Evolutionary conservation across 164 flowering plant species (phyloP), one percentile per base, ranked within the genome.

Genomic region (Amborella trichopoda): DNA sequence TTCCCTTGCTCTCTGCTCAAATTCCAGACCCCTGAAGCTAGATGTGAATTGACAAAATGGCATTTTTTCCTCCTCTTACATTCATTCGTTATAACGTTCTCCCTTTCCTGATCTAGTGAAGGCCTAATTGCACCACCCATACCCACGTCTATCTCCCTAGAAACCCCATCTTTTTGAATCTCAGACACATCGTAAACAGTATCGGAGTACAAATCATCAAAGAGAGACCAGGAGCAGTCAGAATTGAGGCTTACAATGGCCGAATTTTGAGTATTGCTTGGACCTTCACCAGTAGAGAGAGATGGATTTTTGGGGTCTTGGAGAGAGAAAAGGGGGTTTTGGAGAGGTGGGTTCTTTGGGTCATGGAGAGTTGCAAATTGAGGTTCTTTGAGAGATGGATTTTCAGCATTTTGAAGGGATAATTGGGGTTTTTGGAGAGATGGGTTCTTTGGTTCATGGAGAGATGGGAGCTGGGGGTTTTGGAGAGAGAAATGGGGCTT

Each of bases 1-100:
- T 70, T 82, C 23, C 99, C 99, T 21, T 83, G 90, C 40, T 87
- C 99, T 9, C 95, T 52, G 61, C 96, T 76, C 66, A 91, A 50
- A 61, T 78, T 82, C 86, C 99, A 81, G 3, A 51, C 61, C 58
- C 76, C 80, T 4, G 79, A 58, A 3, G 96, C 90, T 54, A 80
- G 65, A 64, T 91, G 99, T 0, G 90, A 56, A 23, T 60, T 46
- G 28, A 66, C 8, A 0, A 72, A 53, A 36, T 77, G 54, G 18
- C 70, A 59, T 2, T 48, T 40, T 56, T 67, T 74, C 60, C 60
- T 64, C 64, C 51, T 72, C 44, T 67, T 70, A 18, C 55, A 20
- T 16, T 28, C 47, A 32, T 58, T 42, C 0, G 50, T 49, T 3
- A 24, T 52, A 24, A 23, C 62, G 9, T 16, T 44, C 28, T 62